These are phyloP conservation scores for Colletotrichum theobromicola DNA, from an alignment of 2,329 filamentous ascomycete genomes.

Conservation along the genomic window DNA sequence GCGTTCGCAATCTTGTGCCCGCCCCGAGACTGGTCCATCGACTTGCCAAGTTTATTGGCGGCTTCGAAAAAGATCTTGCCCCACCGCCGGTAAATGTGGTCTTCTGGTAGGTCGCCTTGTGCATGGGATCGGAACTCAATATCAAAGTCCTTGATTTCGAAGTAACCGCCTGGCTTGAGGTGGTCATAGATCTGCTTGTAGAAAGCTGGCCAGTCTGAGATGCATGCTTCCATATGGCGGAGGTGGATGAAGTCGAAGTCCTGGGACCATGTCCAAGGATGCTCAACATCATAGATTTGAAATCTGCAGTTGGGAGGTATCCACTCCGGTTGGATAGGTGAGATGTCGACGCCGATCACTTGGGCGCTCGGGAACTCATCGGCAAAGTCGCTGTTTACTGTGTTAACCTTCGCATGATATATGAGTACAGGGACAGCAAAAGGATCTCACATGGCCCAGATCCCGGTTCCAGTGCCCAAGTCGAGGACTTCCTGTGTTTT, in stretches of 20 bases:
- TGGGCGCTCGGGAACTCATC: constrained; percentile 45
- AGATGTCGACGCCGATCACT: constrained; percentile 60
- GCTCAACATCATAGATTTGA: constrained; percentile 66
- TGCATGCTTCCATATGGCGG: constrained; percentile 55
- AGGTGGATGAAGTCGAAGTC: constrained; percentile 65
- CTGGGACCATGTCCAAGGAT: constrained; percentile 48
- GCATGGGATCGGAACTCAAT: constrained; percentile 9
- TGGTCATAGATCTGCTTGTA: constrained; percentile 52
- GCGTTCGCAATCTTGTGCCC: constrained; percentile 25
- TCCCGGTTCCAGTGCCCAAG: constrained; percentile 2
- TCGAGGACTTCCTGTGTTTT: not conserved
- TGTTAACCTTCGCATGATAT: too few relatives aligned
- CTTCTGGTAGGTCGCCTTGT: constrained; percentile 24
- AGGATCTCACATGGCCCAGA: constrained; percentile 6
- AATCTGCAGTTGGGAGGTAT: constrained; percentile 60
- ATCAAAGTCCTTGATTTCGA: constrained; percentile 37
- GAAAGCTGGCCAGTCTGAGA: constrained; percentile 56
- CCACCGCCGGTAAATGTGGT: constrained; percentile 34
- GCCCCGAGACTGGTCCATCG: constrained; percentile 10
- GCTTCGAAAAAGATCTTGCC: constrained; percentile 29
- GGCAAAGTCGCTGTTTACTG: constrained; percentile 47
- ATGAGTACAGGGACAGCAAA: not conserved
- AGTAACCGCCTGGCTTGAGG: constrained; percentile 51
- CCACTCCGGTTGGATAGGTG: constrained; percentile 60
- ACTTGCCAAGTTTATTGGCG: constrained; percentile 29